Base-by-base conservation (phyloP, 2,329 filamentous ascomycete species). In the Fusarium xylarioides region DNA sequence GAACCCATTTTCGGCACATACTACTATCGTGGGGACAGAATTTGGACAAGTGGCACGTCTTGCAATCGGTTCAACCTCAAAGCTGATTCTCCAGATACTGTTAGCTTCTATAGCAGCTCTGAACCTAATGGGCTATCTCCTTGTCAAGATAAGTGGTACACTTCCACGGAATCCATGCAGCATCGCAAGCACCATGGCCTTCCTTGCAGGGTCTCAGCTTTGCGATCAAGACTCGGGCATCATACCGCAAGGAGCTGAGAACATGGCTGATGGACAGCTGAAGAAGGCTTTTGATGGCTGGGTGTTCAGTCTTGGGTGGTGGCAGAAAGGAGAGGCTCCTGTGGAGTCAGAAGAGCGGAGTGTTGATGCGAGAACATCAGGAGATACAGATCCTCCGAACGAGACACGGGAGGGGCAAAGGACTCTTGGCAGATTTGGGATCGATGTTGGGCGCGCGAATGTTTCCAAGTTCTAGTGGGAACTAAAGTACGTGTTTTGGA, bases 271-370 rank as follows among this genome's bases (percentile, higher is more conserved):
- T 40, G 3, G 3, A 1, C 40, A 62, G 15, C 11, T 47, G 5
- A 46, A 46, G 16, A 2, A 47, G 3, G 34, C 21, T 19, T 44
- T 62, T 11, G 40, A 62, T 21, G 59, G 32, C 2, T 46, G 59
- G 59, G 18, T 46, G 15, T 58, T 62, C 35, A 62, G 46, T 32
- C 16, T 58, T 7, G 59, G 59, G 10, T 40, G 52, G 59, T 58
- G 59, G 52, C 40, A 62, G 16, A 46, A 30, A 14, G 21, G 9
- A 15, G 32, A 4, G 3, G 37, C 5, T 10, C 44, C 30, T 1
- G n/a, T 28, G n/a, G 30, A 18, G 9, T 30, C 47, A 10, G 43
- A 50, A 30, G 56, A 14, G 12, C 19, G 3, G 18, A 14, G 6
- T 28, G 54, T 18, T 12, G 28, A 18, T 56, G 19, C 10, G 10